These are phyloP conservation scores for Neurospora sp. DNA, from an alignment of 495 filamentous ascomycete species.

Conservation along the genomic window DNA sequence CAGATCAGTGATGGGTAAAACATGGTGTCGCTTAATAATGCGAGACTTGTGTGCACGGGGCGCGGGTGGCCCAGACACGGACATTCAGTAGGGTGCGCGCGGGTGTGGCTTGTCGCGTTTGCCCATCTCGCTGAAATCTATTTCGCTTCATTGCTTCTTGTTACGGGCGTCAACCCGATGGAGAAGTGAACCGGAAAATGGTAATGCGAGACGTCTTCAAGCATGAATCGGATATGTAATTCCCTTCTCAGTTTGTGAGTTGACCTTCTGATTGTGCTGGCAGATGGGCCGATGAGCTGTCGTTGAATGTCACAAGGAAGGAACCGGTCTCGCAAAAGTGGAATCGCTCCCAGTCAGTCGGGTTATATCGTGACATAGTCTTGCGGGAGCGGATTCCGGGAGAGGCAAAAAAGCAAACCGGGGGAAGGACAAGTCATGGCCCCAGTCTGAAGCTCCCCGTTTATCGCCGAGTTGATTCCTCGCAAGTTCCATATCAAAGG, in stretches of 20 bases:
- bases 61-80: background rate
- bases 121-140: background rate
- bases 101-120: background rate
- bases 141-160: background rate
- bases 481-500: background rate
- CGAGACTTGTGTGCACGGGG: background rate
- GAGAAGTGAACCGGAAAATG: background rate
- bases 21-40: background rate
- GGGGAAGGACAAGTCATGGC: background rate
- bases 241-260: background rate
- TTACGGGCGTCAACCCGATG: background rate
- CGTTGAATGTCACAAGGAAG: background rate
- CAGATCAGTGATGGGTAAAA: background rate
- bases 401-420: background rate
- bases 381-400: background rate
- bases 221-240: background rate
- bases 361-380: background rate
- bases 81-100: background rate
- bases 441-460: background rate
- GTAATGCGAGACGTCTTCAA: background rate
- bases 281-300: background rate
- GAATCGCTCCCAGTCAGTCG: background rate
- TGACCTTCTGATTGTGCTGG: background rate
- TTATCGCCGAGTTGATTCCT: background rate
- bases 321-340: background rate